Conservation (phyloP, 352 stramenopile species). For the Stephanocyclus meneghinianus region DNA sequence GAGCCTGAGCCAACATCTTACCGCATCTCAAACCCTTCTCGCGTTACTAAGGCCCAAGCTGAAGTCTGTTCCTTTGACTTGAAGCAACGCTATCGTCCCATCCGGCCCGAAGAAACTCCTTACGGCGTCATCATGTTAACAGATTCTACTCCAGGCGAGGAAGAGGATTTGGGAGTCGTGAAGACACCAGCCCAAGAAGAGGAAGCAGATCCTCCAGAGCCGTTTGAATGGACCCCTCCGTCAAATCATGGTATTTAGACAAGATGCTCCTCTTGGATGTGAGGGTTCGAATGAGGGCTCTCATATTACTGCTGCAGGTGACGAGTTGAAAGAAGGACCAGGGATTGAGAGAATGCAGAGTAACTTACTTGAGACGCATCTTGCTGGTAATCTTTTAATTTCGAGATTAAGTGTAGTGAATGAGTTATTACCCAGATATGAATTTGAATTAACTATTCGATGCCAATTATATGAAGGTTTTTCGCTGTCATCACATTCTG, state of each 20-base stretch:
- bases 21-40: slow-evolving; percentile 89
- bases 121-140: slow-evolving; percentile 94
- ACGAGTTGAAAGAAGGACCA: background rate
- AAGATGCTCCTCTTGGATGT: background rate
- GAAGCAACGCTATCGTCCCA: slow-evolving; percentile 89
- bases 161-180: slow-evolving; percentile 92
- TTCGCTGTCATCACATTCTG: background rate
- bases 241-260: too few relatives aligned
- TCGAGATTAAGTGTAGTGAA: too few relatives aligned
- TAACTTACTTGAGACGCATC: background rate
- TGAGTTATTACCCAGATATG: too few relatives aligned
- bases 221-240: slow-evolving; percentile 92
- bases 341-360: background rate
- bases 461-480: background rate
- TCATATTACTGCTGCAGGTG: slow-evolving; percentile 4
- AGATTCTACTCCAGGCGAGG: slow-evolving; percentile 91
- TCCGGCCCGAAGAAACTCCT: slow-evolving; percentile 77
- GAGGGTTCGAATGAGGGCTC: background rate
- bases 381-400: too few relatives aligned
- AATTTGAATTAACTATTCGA: background rate
- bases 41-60: slow-evolving; percentile 91
- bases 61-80: slow-evolving; percentile 88
- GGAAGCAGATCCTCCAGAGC: slow-evolving; percentile 91
- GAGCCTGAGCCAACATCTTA: slow-evolving; percentile 91
- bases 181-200: slow-evolving; percentile 90